phyloP scores from a whole-genome alignment of 2,329 filamentous ascomycete species.

The Spiromastix sp. region DNA sequence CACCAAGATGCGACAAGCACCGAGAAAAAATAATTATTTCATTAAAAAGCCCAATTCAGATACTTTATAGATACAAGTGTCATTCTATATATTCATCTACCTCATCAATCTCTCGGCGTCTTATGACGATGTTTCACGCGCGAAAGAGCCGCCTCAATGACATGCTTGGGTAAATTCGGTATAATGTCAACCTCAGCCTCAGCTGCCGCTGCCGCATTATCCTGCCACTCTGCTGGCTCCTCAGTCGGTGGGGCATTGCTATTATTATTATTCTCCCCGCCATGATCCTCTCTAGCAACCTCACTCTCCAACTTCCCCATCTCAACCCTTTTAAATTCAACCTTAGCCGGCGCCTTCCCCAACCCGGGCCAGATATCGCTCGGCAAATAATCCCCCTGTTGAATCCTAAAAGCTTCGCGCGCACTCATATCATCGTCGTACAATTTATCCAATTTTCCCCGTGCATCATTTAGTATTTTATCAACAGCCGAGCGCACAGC shows the following conservation, averaged over 20 bases:
- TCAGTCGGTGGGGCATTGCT: neutral
- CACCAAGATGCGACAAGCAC: too few species aligned
- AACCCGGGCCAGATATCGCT: conserved; percentile 79
- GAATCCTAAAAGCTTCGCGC: conserved; percentile 66
- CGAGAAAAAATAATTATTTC: too few species aligned
- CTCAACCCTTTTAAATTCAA: conserved; percentile 26
- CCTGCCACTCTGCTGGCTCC: neutral
- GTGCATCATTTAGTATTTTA: conserved; percentile 65
- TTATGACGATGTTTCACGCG: too few species aligned
- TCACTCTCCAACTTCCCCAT: conserved; percentile 23
- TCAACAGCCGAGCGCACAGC: conserved; percentile 64
- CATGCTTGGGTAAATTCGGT: conserved; percentile 31
- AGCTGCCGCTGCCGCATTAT: neutral
- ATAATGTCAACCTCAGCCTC: conserved; percentile 26
- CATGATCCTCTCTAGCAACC: conserved; percentile 6
- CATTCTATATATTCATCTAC: too few species aligned
- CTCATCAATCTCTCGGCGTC: too few species aligned
- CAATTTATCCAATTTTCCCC: conserved; percentile 64
- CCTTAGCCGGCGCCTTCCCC: conserved; percentile 44
- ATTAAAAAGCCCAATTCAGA: too few species aligned
- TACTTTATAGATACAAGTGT: too few species aligned
- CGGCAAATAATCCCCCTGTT: conserved; percentile 78
- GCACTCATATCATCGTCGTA: conserved; percentile 62
- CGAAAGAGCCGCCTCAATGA: conserved; percentile 33
- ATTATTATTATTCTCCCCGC: conserved; percentile 6